Evolutionary conservation across 2,329 filamentous ascomycete genomes (phyloP).

Genomic region (Fusarium clavum): DNA sequence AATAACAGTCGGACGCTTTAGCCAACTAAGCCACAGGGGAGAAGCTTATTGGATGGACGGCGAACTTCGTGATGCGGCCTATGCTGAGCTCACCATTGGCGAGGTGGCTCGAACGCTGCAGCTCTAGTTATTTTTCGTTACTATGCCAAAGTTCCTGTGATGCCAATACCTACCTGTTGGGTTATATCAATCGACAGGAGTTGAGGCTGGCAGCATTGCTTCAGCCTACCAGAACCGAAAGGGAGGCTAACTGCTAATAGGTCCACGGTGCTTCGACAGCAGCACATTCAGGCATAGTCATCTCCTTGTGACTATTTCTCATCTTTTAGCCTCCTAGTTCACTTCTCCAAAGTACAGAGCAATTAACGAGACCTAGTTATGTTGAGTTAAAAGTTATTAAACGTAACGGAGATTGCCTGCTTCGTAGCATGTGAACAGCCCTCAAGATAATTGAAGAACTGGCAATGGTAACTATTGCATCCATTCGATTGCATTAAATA

Average conservation of each 20-base stretch:
- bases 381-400: neutral
- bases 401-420: neutral
- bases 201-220: neutral
- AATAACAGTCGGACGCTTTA: constrained; percentile 44
- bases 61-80: neutral
- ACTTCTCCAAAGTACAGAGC: neutral
- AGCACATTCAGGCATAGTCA: neutral
- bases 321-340: neutral
- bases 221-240: neutral
- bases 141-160: neutral
- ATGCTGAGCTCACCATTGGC: neutral
- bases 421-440: neutral
- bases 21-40: constrained; percentile 45
- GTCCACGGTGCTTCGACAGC: neutral
- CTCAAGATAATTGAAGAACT: neutral
- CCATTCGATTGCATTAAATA: neutral
- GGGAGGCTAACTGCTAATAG: neutral
- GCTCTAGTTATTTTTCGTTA: neutral
- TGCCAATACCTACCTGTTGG: neutral
- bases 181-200: neutral
- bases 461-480: neutral
- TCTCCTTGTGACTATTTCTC: too few relatives aligned
- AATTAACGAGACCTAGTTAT: neutral
- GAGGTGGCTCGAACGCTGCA: neutral
- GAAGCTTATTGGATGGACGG: constrained; percentile 8